Base-by-base conservation (phyloP, 352 stramenopile genomes). In the Phytophthora capsici region DNA sequence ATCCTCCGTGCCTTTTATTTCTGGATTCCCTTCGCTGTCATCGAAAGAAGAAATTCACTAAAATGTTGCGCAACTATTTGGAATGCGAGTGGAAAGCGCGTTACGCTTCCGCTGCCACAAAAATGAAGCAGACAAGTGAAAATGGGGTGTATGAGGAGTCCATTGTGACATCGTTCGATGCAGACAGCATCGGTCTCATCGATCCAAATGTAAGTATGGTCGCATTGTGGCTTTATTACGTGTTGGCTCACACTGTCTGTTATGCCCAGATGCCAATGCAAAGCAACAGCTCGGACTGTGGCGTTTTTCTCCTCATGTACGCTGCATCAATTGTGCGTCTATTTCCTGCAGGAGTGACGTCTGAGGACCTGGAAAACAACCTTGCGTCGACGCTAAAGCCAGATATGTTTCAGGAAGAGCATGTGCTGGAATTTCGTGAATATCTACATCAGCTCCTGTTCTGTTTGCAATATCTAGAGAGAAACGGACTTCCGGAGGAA, bases 1-100 rank as follows among this genome's bases (percentile, higher is more conserved):
- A 83, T 44, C 82, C 84, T 43, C 78, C 77, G 16, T 97, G 91
- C 61, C 75, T 98, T 40, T 78, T 98, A 8, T 98, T 98, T 73
- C 77, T 99, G 41, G 96, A 99, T 73, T 98, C 95, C 40, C 78
- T 98, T 40, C 88, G 86, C n/a, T 97, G 91, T 58, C 96, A 99
- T 66, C 85, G 79, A 49, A 98, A 98, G 71, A 88, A 91, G 26
- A 92, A 84, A 59, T 90, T 98, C 47, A 78, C 78, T 6, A 81
- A 66, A 19, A 85, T 91, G 49, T 69, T 99, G 23, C 77, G 81
- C 8, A 83, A 86, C 46, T 98, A 96, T 84, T 68, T 98, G 16
- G 95, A 93, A 61, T 83, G 70, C 57, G 88, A 96, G 77, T 97
- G 69, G 64, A 78, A 73, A 57, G 51, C 58, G 36, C 57, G 73